Percentiles rank a stretch among this genome's conserved stretches.
phyloP scores from a whole-genome alignment of 768 basidiomycete species.

The Suillus alpinus region DNA sequence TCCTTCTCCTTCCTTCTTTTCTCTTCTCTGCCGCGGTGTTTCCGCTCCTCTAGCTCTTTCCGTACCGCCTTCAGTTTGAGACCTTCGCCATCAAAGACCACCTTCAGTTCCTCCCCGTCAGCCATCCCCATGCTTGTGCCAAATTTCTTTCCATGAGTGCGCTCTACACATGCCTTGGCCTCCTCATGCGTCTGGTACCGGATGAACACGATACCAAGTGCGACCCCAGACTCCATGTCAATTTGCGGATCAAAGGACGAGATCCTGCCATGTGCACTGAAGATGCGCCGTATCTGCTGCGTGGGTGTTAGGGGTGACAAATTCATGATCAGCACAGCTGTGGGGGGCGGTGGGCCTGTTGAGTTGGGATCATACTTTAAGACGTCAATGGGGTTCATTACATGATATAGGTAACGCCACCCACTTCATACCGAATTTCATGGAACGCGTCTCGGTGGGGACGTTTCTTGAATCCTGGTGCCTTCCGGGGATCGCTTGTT shows the following conservation, averaged over 20 bases:
- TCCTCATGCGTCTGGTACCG: slow-evolving; percentile 64
- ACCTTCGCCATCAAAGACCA: slow-evolving; percentile 80
- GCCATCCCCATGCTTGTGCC: slow-evolving; percentile 41
- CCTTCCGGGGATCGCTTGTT: slow-evolving; percentile 55
- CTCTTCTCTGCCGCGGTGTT: slow-evolving; percentile 46
- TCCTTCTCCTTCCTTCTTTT: slow-evolving; percentile 43
- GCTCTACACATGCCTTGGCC: slow-evolving; percentile 62
- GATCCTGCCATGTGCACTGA: slow-evolving; percentile 61
- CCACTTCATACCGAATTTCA: slow-evolving; percentile 55
- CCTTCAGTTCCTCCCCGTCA: slow-evolving; percentile 63
- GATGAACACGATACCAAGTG: slow-evolving; percentile 79
- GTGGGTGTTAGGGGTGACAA: slow-evolving; percentile 72
- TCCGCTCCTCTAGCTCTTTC: slow-evolving; percentile 55
- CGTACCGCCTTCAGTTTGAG: slow-evolving; percentile 59
- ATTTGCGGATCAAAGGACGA: slow-evolving; percentile 72
- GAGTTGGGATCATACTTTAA: slow-evolving; percentile 74
- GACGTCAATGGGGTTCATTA: slow-evolving; percentile 3
- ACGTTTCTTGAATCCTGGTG: slow-evolving; percentile 32
- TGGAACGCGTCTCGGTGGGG: slow-evolving; percentile 40
- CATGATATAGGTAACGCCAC: slow-evolving; percentile 17
- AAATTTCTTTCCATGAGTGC: slow-evolving; percentile 63
- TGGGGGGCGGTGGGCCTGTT: slow-evolving; percentile 67
- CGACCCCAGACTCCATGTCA: slow-evolving; percentile 75
- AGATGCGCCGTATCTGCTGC: slow-evolving; percentile 61
- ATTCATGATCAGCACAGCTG: slow-evolving; percentile 67